Base-by-base conservation (phyloP, 2,329 filamentous ascomycete species). In the Fusarium neocosmosporiellum region DNA sequence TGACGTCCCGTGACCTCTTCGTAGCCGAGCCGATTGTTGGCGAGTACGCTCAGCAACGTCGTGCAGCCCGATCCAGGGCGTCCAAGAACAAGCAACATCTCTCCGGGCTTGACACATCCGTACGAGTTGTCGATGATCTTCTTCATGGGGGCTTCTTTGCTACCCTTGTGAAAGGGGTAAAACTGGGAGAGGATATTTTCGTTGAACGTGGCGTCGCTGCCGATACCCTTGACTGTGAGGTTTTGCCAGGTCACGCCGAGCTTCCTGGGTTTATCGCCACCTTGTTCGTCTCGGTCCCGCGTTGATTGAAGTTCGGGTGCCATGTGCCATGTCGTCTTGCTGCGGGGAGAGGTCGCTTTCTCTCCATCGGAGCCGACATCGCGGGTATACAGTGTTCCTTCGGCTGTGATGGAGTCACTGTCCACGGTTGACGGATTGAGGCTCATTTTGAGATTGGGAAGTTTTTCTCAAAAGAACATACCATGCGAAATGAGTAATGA, bases 61-160 rank as follows among this genome's bases (percentile, higher is more conserved):
- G 84, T 87, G 80, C 89, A 91, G 24, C 89, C 89, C 10, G 86
- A 87, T 1, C 86, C 85, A 8, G 91, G 91, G 50, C 89, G 86
- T 20, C 91, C 90, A 4, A 93, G 84, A 5, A 92, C 90, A 1
- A 92, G 86, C n/a, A 92, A 80, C 83, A 92, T 88, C 83, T 93
- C 90, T 7, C 91, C 90, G 48, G 84, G 86, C 70, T 87, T 84
- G 31, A 92, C 81, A 10, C 91, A 71, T 14, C 91, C 91, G 74
- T 91, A 87, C 66, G 92, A 91, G 62, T 88, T 82, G 39, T 85
- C 84, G 34, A 92, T 80, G 70, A 92, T 92, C 36, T 88, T 85
- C 69, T 88, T 89, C 11, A 41, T 37, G 22, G 14, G 22, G 18
- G 16, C 41, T 7, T 27, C 29, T 13, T 43, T 54, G 22, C 29